Evolutionary conservation across 2,329 filamentous ascomycete species (phyloP).

Genomic region (Ambrosiella beaveri): DNA sequence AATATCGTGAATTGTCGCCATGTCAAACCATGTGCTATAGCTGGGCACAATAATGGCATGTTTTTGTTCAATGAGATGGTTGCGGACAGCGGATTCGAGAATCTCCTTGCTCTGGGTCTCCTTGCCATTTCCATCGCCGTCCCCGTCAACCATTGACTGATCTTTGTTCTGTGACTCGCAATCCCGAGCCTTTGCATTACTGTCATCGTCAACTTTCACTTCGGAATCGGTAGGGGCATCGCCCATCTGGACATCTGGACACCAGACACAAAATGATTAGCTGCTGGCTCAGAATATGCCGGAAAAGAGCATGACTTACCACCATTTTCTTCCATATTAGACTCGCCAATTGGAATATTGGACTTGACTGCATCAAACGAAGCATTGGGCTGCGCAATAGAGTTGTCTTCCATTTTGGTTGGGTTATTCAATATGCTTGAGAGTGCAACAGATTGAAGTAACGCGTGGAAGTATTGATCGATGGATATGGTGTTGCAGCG

Average conservation of each 20-base stretch:
- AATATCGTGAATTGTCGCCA: conserved; percentile 78
- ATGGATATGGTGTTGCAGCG: too few species aligned
- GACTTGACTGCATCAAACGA: neutral
- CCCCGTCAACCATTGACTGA: conserved; percentile 32
- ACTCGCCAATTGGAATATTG: neutral
- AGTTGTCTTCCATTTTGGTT: conserved; percentile 10
- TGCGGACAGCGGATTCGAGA: conserved; percentile 70
- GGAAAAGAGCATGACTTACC: conserved; percentile 4
- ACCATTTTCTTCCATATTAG: conserved; percentile 10
- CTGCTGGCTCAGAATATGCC: neutral
- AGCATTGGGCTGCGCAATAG: neutral
- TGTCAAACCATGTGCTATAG: conserved; percentile 98
- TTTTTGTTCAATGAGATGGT: conserved; percentile 82
- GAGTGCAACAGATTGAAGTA: neutral
- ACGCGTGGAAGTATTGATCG: too few species aligned
- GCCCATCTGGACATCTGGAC: conserved; percentile 45
- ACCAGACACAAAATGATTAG: neutral
- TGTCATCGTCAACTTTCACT: conserved; percentile 44
- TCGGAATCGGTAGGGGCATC: conserved; percentile 31
- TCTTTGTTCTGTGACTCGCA: conserved; percentile 32
- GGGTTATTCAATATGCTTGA: neutral
- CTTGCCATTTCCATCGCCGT: conserved; percentile 31
- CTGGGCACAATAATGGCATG: conserved; percentile 93
- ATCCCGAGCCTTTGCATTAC: conserved; percentile 36
- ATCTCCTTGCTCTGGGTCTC: conserved; percentile 60